Percentiles rank a stretch among this genome's conserved stretches.
Evolutionary conservation across 2,329 filamentous ascomycete genomes (phyloP).

Genomic region (Cladosporium velox): DNA sequence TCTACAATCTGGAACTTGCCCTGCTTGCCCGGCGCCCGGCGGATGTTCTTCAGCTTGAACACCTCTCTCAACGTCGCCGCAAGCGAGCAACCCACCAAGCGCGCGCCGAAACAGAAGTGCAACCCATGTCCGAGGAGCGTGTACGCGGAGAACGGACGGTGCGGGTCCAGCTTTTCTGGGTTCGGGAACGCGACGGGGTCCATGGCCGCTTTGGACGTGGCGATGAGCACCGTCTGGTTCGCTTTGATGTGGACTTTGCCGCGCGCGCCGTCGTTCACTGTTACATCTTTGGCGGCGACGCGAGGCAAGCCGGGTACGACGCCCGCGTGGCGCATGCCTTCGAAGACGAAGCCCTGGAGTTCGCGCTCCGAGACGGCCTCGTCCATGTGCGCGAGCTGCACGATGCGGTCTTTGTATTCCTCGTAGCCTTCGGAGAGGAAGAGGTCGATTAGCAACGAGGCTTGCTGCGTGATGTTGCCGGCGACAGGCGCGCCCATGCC

Average conservation of each 20-base stretch:
- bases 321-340: slow-evolving; percentile 56
- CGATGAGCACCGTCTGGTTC: slow-evolving; percentile 46
- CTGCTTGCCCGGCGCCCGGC: slow-evolving; percentile 40
- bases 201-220: slow-evolving; percentile 48
- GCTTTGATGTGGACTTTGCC: slow-evolving; percentile 51
- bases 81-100: slow-evolving; percentile 43
- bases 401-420: slow-evolving; percentile 51
- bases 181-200: slow-evolving; percentile 45
- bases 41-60: slow-evolving; percentile 48
- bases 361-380: slow-evolving; percentile 47
- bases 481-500: slow-evolving; percentile 52
- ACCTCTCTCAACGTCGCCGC: slow-evolving; percentile 48
- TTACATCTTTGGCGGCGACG: slow-evolving; percentile 48
- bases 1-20: slow-evolving; percentile 48
- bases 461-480: slow-evolving; percentile 55
- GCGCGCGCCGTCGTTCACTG: slow-evolving; percentile 49
- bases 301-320: slow-evolving; percentile 55
- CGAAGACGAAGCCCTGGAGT: slow-evolving; percentile 56
- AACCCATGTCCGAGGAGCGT: slow-evolving; percentile 44
- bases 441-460: slow-evolving; percentile 55
- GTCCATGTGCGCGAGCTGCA: slow-evolving; percentile 52
- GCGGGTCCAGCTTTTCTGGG: slow-evolving; percentile 45
- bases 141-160: slow-evolving; percentile 44
- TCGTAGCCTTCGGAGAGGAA: slow-evolving; percentile 54
- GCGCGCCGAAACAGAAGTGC: slow-evolving; percentile 45